These are phyloP conservation scores for Astrothelium subdiscretum DNA, from an alignment of 495 filamentous ascomycete species.

Conservation along the genomic window DNA sequence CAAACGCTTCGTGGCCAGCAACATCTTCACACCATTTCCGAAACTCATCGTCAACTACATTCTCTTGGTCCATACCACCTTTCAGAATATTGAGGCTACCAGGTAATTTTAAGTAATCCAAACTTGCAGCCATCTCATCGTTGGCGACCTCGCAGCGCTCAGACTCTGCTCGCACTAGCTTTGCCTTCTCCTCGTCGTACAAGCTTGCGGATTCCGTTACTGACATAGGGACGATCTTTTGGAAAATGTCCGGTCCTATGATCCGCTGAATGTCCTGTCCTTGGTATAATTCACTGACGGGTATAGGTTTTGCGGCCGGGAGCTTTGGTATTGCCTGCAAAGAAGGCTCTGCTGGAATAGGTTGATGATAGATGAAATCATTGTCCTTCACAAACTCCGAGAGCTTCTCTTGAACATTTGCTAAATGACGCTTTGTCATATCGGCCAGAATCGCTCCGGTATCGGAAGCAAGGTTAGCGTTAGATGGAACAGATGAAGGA, in stretches of 20 bases:
- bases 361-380: constrained; percentile 95
- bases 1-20: constrained; percentile 66
- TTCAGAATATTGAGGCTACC: constrained; percentile 83
- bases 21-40: constrained; percentile 87
- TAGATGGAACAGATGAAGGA: constrained; percentile 64
- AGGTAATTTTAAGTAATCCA: constrained; percentile 88
- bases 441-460: constrained; percentile 61
- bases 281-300: constrained; percentile 91
- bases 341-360: constrained; percentile 71
- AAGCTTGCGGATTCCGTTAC: constrained; percentile 94
- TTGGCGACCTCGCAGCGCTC: constrained; percentile 85
- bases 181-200: constrained; percentile 98
- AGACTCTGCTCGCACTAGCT: constrained; percentile 83
- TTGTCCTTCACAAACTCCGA: constrained; percentile 77
- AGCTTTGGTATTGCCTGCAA: constrained; percentile 77
- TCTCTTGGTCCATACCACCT: constrained; percentile 83
- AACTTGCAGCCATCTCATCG: constrained; percentile 85
- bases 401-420: constrained; percentile 69
- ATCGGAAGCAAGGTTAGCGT: constrained; percentile 74
- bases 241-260: constrained; percentile 93
- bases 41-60: constrained; percentile 75
- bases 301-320: constrained; percentile 94
- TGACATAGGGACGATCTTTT: constrained; percentile 90
- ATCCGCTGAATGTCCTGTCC: constrained; percentile 95
- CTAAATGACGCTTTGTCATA: constrained; percentile 68